Conservation (phyloP, 371 early-diverging fungal genomes). For the Circinella minor region DNA sequence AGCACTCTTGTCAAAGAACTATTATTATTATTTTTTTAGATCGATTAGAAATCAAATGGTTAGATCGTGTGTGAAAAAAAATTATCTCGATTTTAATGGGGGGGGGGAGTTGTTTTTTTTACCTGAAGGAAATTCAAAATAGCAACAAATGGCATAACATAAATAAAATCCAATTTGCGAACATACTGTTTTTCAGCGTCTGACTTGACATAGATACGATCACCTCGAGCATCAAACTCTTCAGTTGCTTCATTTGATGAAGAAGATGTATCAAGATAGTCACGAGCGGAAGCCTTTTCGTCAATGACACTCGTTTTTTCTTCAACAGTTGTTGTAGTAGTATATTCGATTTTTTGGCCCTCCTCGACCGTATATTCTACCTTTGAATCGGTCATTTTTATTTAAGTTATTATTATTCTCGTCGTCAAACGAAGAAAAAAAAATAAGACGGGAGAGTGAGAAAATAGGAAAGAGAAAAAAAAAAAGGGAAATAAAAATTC, state of each 20-base stretch:
- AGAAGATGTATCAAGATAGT: background rate
- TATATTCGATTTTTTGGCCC: constrained; percentile 9
- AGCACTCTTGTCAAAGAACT: constrained; percentile 41
- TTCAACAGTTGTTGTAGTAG: background rate
- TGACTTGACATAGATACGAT: constrained; percentile 22
- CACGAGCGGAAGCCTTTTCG: background rate
- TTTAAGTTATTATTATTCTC: background rate
- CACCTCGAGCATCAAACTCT: constrained; percentile 32
- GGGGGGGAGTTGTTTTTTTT: too few species aligned
- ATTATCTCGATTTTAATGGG: too few species aligned
- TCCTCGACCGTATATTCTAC: constrained; percentile 23
- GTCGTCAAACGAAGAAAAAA: constrained; percentile 6
- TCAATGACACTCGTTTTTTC: constrained; percentile 7
- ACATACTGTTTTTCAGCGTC: constrained; percentile 24
- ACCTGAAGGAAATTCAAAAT: constrained; percentile 38
- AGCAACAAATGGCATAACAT: constrained; percentile 39
- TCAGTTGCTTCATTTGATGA: background rate
- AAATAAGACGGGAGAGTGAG: constrained; percentile 12
- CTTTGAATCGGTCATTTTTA: constrained; percentile 28
- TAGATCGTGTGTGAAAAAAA: too few species aligned
- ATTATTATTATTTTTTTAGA: background rate
- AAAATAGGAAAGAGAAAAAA: constrained; percentile 13
- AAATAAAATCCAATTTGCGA: constrained; percentile 31
- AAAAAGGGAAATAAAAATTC: constrained; percentile 9
- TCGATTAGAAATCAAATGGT: too few species aligned